Base-by-base conservation (phyloP, 1,139 yeast species). In the Meyerozyma elateridarum region DNA sequence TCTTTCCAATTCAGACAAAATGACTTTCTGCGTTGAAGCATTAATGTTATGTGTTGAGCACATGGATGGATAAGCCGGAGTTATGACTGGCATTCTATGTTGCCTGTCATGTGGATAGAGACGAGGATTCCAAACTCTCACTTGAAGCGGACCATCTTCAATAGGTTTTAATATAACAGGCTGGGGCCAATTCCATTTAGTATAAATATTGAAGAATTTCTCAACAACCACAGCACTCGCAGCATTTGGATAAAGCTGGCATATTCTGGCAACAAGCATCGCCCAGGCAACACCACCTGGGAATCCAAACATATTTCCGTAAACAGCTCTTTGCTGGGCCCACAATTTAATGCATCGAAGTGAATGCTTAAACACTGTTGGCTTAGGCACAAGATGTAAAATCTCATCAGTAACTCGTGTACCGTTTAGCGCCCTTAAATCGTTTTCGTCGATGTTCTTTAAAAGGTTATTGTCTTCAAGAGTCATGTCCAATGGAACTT, bases 211-310 rank as follows among this genome's bases (percentile, higher is more conserved):
- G 60, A 91, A 93, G 53, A 91, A 91, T 52, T 88, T 85, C 38
- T 84, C 80, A 9, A 91, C 81, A 35, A 91, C 81, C 1, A 85
- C 88, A 0, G 97, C 89, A 41, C 96, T 82, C 7, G 88, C 94
- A 0, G 97, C 95, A 57, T 89, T 89, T 2, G 99, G 99, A 52
- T 89, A 93, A 28, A 91, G 61, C 52, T 91, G 99, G 55, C 98
- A 91, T 20, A 91, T 88, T 48, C 98, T 73, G 1, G 98, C 98
- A 6, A 88, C 96, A 29, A 91, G 59, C 97, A 91, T 91, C 1
- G 98, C 99, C 98, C 98, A 91, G 0, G 98, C 98, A 21, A 91
- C 98, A 56, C 99, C 99, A 46, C 99, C 99, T 1, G 98, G 98
- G 58, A 91, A 91, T 0, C 98, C 98, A 70, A 83, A 87, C 30